Percentiles rank a stretch among this genome's conserved stretches.
phyloP scores from a whole-genome alignment of 805 yeast genomes.

The Saccharomyces mikatae region DNA sequence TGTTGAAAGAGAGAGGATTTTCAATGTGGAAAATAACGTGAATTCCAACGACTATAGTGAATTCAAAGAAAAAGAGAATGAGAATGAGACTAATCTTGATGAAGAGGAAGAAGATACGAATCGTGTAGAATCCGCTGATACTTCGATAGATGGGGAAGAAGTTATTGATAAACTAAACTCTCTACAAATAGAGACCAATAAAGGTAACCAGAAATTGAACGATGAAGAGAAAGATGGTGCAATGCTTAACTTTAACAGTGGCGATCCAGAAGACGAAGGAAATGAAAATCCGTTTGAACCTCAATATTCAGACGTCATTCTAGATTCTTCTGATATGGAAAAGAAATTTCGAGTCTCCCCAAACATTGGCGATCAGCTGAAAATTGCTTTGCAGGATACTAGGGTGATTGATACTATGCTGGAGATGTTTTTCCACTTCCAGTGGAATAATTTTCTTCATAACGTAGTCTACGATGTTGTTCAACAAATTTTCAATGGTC shows the following conservation, averaged over 20 bases:
- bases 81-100: conserved; percentile 1
- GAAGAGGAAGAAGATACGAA: conserved; percentile 1
- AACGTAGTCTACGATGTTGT: conserved; percentile 79
- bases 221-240: background rate
- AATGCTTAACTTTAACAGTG: background rate
- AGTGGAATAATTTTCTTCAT: conserved; percentile 82
- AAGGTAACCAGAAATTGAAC: background rate
- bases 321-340: conserved; percentile 30
- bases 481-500: conserved; percentile 74
- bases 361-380: conserved; percentile 64
- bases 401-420: conserved; percentile 50
- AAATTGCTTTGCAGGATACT: conserved; percentile 60
- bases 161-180: conserved; percentile 2
- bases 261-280: background rate
- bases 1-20: conserved; percentile 38
- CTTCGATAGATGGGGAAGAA: conserved; percentile 2
- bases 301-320: conserved; percentile 4
- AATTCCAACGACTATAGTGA: background rate
- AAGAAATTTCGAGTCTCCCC: conserved; percentile 43
- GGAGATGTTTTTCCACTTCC: conserved; percentile 61
- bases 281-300: conserved; percentile 1
- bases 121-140: conserved; percentile 5
- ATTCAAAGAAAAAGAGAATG: conserved; percentile 12
- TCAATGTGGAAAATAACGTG: conserved; percentile 8
- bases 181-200: conserved; percentile 1